Evolutionary conservation across 129 eudicot genomes (phyloP).

Genomic region (Flaveria trinervia): DNA sequence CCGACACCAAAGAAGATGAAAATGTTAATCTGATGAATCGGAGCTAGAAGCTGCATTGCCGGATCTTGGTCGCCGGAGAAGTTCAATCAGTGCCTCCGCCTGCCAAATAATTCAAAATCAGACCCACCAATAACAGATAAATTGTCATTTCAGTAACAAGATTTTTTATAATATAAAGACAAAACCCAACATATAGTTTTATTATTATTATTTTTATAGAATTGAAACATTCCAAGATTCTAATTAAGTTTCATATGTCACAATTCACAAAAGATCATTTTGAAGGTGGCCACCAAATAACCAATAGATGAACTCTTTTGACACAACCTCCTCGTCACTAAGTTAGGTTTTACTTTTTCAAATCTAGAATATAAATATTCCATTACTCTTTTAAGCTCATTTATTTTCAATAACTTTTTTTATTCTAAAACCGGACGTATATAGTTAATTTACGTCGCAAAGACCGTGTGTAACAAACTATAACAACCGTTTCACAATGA

Average conservation of each 20-base stretch:
- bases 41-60: slow-evolving; percentile 51
- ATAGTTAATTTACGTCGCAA: not conserved
- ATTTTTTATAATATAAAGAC: not conserved
- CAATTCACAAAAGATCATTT: not conserved
- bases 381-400: not conserved
- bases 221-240: slow-evolving; percentile 16
- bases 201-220: not conserved
- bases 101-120: slow-evolving; percentile 38
- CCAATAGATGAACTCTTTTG: not conserved
- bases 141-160: not conserved
- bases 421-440: not conserved
- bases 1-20: slow-evolving; percentile 18
- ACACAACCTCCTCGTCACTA: not conserved
- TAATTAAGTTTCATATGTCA: slow-evolving; percentile 23
- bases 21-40: slow-evolving; percentile 46
- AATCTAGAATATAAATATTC: not conserved
- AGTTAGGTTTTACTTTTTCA: slow-evolving; percentile 20
- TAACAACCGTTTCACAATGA: not conserved
- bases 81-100: slow-evolving; percentile 77
- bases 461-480: not conserved
- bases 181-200: not conserved
- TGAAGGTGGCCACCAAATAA: slow-evolving; percentile 10
- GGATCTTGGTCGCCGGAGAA: slow-evolving; percentile 90
- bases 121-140: slow-evolving; percentile 27
- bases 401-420: not conserved